A percentile compares a stretch with the other conserved stretches of the same genome.
These are phyloP conservation scores for Macrophomina pseudophaseolina DNA, from an alignment of 2,329 filamentous ascomycete species.

Conservation along the genomic window DNA sequence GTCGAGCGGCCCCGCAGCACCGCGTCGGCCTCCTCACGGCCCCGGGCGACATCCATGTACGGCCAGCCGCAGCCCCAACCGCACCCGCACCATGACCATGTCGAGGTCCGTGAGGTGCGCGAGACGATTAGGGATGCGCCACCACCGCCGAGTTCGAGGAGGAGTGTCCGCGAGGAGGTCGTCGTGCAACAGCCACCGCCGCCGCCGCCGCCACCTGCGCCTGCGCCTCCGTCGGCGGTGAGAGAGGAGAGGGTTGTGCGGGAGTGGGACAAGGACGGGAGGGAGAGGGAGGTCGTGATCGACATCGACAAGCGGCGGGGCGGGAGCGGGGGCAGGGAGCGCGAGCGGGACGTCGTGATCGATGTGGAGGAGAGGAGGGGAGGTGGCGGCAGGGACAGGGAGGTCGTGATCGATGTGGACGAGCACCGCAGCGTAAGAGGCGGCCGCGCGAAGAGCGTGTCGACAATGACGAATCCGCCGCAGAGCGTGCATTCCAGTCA, in stretches of 20 bases:
- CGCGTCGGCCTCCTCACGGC: not conserved
- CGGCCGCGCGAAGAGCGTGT: not conserved
- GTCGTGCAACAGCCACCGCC: not conserved
- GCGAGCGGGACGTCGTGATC: not conserved
- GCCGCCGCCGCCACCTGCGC: not conserved
- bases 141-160: not conserved
- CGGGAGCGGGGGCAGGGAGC: not conserved
- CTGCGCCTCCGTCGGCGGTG: not conserved
- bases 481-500: constrained; percentile 1
- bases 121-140: not conserved
- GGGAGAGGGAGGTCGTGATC: not conserved
- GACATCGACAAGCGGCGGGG: not conserved
- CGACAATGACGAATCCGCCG: not conserved
- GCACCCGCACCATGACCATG: not conserved
- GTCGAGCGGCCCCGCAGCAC: constrained; percentile 5
- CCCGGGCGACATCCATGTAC: constrained; percentile 12
- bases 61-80: not conserved
- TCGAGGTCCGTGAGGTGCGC: constrained; percentile 3
- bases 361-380: not conserved
- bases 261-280: not conserved
- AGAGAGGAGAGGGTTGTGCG: not conserved
- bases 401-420: not conserved
- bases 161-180: not conserved
- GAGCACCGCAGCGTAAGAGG: not conserved
- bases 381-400: not conserved